Conservation (phyloP, 1,284 basidiomycete species). For the Fomitopsis betulina region DNA sequence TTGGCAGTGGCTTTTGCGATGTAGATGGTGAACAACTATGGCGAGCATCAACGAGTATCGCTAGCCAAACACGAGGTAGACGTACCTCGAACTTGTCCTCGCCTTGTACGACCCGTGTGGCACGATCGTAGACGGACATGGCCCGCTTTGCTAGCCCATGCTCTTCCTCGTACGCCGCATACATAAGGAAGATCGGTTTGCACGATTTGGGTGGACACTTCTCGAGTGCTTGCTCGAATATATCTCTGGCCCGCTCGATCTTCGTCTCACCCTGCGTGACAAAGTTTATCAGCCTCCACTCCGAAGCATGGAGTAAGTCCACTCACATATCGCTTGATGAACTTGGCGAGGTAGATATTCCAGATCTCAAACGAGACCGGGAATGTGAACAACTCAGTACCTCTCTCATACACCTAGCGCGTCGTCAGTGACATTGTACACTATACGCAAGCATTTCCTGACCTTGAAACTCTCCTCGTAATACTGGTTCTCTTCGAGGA, state of each 20-base stretch:
- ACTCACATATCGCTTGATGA: slow-evolving; percentile 92
- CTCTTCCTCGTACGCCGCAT: slow-evolving; percentile 93
- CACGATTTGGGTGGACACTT: slow-evolving; percentile 94
- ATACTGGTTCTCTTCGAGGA: slow-evolving; percentile 97
- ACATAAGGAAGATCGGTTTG: slow-evolving; percentile 95
- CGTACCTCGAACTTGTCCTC: slow-evolving; percentile 92
- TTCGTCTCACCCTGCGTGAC: slow-evolving; percentile 77
- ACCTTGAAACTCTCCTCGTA: slow-evolving; percentile 99
- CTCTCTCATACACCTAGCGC: slow-evolving; percentile 86
- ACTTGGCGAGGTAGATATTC: slow-evolving; percentile 98
- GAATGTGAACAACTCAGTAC: slow-evolving; percentile 96
- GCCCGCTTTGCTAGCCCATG: slow-evolving; percentile 93
- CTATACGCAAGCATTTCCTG: slow-evolving; percentile 2
- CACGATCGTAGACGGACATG: slow-evolving; percentile 95
- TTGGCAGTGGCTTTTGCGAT: slow-evolving; percentile 96
- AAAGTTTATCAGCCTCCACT: slow-evolving; percentile 1
- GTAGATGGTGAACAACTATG: slow-evolving; percentile 95
- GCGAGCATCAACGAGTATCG: slow-evolving; percentile 5
- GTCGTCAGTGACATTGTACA: background rate
- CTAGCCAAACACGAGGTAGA: slow-evolving; percentile 3
- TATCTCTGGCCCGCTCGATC: slow-evolving; percentile 90
- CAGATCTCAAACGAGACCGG: slow-evolving; percentile 98
- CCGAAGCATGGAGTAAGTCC: background rate
- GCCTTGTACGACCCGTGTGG: slow-evolving; percentile 80
- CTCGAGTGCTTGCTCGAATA: slow-evolving; percentile 97